phyloP scores from a whole-genome alignment of 169 alveolate species.

The Plasmodium chabaudi region DNA sequence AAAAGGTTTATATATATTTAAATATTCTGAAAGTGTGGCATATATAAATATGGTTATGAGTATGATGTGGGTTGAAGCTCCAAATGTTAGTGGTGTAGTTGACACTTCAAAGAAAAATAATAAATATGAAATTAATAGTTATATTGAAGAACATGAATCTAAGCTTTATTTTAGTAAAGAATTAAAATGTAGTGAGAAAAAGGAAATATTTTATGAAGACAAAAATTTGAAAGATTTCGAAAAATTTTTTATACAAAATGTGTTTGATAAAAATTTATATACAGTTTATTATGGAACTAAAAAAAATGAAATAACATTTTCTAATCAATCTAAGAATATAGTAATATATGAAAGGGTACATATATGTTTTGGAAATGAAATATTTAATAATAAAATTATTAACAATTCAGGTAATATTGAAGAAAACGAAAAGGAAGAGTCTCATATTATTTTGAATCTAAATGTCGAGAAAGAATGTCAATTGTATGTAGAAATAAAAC shows the following conservation, averaged over 20 bases:
- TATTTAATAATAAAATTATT: not conserved
- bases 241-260: slow-evolving; percentile 7
- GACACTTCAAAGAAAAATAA: not conserved
- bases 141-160: slow-evolving; percentile 9
- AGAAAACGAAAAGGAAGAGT: not conserved
- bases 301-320: not conserved
- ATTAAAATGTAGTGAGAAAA: not conserved
- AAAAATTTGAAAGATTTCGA: slow-evolving; percentile 4
- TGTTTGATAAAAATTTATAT: slow-evolving; percentile 7
- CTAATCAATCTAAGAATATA: not conserved
- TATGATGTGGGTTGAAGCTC: slow-evolving; percentile 1
- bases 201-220: not conserved
- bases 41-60: slow-evolving; percentile 14
- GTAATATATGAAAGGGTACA: slow-evolving; percentile 28
- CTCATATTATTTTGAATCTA: not conserved
- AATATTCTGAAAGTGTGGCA: slow-evolving; percentile 2
- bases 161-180: slow-evolving; percentile 20
- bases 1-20: slow-evolving; percentile 47
- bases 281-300: not conserved
- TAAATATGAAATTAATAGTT: not conserved
- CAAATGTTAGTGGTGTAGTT: not conserved
- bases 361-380: slow-evolving; percentile 12
- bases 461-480: slow-evolving; percentile 7
- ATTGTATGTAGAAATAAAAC: slow-evolving; percentile 47
- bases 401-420: not conserved